These are phyloP conservation scores for Metarhizium brunneum DNA, from an alignment of 2,329 filamentous ascomycete species.

Conservation along the genomic window DNA sequence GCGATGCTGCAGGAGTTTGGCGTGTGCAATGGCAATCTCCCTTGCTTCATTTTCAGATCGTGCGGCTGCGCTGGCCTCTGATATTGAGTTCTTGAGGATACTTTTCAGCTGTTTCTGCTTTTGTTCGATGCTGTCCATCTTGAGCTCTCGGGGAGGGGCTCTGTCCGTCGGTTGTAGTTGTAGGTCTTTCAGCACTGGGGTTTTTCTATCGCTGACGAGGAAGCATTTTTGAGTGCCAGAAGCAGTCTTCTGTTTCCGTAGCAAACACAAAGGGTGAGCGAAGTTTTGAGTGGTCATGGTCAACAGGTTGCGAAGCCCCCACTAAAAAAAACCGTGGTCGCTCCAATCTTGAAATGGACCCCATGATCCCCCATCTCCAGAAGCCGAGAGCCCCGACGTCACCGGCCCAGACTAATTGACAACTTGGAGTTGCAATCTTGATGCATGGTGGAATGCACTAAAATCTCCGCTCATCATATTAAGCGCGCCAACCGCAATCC, in stretches of 20 bases:
- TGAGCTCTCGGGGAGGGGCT: not conserved
- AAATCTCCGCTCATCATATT: not conserved
- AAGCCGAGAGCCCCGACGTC: no score
- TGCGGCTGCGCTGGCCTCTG: constrained; percentile 9
- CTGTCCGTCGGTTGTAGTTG: not conserved
- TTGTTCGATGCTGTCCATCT: constrained; percentile 16
- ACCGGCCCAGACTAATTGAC: no score
- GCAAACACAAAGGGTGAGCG: no score
- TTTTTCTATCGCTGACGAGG: not conserved
- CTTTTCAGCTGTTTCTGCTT: constrained; percentile 36
- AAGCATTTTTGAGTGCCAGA: not conserved
- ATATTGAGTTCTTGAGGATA: constrained; percentile 48
- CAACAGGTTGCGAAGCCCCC: no score
- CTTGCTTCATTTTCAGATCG: constrained; percentile 29
- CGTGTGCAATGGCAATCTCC: constrained; percentile 71
- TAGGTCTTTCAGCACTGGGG: not conserved
- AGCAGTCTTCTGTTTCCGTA: not conserved
- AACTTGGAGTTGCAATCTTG: no score
- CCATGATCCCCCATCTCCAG: no score
- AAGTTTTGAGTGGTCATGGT: not conserved
- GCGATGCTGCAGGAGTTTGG: constrained; percentile 69
- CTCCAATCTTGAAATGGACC: no score
- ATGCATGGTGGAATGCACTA: no score
- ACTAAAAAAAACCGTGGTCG: no score
- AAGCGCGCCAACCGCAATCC: constrained; percentile 2